A percentile compares a stretch with the other conserved stretches of the same genome.
Conservation (phyloP, 179 eudicot species). For the Spinacia oleracea region DNA sequence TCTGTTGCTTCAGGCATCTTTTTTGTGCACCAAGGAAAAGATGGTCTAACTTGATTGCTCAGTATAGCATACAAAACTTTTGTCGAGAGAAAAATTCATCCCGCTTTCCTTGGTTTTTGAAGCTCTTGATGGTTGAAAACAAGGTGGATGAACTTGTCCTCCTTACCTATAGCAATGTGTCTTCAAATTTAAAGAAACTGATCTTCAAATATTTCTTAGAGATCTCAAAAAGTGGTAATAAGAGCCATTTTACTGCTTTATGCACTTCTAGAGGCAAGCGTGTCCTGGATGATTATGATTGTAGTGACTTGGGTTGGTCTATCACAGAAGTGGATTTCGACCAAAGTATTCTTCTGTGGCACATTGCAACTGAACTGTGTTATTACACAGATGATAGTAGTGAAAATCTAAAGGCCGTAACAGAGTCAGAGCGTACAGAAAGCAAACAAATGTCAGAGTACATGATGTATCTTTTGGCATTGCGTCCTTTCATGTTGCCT, state of each 20-base stretch:
- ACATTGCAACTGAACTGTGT: conserved; percentile 55
- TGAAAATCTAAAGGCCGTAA: not conserved
- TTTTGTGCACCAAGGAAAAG: conserved; percentile 21
- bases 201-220: conserved; percentile 24
- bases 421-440: not conserved
- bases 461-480: conserved; percentile 46
- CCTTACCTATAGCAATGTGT: conserved; percentile 21
- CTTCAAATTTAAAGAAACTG: conserved; percentile 26
- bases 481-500: conserved; percentile 50
- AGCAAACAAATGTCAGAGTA: conserved; percentile 52
- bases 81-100: conserved; percentile 24
- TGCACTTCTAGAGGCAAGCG: conserved; percentile 35
- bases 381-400: conserved; percentile 21
- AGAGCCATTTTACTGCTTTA: conserved; percentile 16
- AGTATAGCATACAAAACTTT: conserved; percentile 35
- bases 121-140: conserved; percentile 21
- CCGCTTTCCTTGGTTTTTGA: not conserved
- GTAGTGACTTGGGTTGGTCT: conserved; percentile 27
- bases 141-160: conserved; percentile 24
- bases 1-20: not conserved
- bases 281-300: not conserved
- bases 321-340: conserved; percentile 41
- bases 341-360: conserved; percentile 51
- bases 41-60: conserved; percentile 48
- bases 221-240: conserved; percentile 1